Evolutionary conservation across 176 grass and related monocot species (phyloP).

Genomic region (Carex kokanica): DNA sequence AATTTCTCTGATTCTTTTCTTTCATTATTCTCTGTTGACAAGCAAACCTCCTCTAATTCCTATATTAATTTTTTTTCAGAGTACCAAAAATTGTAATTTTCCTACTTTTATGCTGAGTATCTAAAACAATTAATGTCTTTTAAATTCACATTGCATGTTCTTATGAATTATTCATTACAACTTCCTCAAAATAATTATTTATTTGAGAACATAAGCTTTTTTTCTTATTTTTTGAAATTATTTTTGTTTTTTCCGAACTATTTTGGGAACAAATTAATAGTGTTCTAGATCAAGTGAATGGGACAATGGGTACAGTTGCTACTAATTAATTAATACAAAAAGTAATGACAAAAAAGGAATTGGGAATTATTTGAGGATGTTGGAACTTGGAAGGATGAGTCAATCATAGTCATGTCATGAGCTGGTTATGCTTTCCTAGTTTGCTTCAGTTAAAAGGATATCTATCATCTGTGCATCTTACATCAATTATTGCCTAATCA

Average conservation of each 20-base stretch:
- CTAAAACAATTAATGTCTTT: neutral
- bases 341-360: neutral
- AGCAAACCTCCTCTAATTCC: neutral
- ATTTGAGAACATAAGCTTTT: too few relatives aligned
- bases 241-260: too few relatives aligned
- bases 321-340: neutral
- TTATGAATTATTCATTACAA: neutral
- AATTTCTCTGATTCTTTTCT: neutral
- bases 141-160: neutral
- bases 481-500: conserved; percentile 28
- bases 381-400: conserved; percentile 8
- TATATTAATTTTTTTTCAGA: neutral
- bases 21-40: neutral
- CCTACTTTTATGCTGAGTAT: too few relatives aligned
- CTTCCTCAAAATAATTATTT: too few relatives aligned
- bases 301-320: neutral
- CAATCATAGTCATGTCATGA: conserved; percentile 23
- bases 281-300: neutral
- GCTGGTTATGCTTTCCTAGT: conserved; percentile 13
- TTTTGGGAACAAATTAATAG: neutral
- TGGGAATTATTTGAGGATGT: neutral
- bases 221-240: too few relatives aligned
- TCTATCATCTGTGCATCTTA: neutral
- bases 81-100: neutral
- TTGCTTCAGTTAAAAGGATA: neutral